Evolutionary conservation across 306 rosid species (phyloP).

Genomic region (Sechiopsis laciniata): DNA sequence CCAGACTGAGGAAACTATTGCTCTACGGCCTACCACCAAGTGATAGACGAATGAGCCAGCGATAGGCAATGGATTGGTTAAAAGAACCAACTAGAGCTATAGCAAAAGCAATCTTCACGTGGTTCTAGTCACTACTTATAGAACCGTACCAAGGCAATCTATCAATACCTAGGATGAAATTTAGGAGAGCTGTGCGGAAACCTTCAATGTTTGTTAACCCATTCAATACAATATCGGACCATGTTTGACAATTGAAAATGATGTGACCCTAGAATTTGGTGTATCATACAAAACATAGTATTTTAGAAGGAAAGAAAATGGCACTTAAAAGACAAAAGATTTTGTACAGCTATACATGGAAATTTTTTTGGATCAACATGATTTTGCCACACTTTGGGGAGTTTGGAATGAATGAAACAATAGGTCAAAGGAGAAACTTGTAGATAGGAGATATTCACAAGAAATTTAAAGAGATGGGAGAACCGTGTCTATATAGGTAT

Average conservation of each 20-base stretch:
- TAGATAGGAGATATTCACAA: neutral
- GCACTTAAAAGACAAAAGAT: slow-evolving; percentile 1
- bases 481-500: neutral
- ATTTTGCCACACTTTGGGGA: neutral
- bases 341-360: slow-evolving; percentile 4
- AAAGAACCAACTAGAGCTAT: neutral
- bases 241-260: neutral
- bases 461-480: neutral
- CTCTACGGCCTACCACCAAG: neutral
- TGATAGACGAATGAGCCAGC: neutral
- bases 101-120: neutral
- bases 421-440: neutral
- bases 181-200: neutral
- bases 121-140: neutral
- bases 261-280: neutral
- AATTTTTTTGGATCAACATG: neutral
- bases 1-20: neutral
- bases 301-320: neutral
- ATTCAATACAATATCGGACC: neutral
- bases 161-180: slow-evolving; percentile 1
- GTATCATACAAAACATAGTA: neutral
- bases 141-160: neutral
- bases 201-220: slow-evolving; percentile 11
- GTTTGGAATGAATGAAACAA: neutral
- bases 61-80: slow-evolving; percentile 3